Evolutionary conservation across 148 eudicot species (phyloP), one percentile per base, ranked within the genome.

Genomic region (Rhododendron williamsianum): DNA sequence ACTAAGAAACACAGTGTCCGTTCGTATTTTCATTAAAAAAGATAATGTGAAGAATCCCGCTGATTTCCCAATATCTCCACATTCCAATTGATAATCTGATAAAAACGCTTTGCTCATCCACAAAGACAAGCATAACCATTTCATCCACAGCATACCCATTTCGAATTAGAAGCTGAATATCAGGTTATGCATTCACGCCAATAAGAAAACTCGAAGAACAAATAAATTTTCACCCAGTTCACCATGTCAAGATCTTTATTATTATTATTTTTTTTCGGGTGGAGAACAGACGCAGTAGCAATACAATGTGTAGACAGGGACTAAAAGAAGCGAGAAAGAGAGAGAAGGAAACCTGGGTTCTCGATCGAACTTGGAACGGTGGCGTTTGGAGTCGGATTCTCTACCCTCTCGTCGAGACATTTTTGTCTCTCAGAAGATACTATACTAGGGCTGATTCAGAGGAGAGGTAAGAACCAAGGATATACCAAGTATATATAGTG

Each of bases 281-380:
- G 7, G 25, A 38, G n/a, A 54, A 67, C 19, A 41, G 19, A 2
- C 78, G 6, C 85, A 46, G 6, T 21, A 1, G 27, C 4, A 54
- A n/a, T 1, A 43, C 3, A 23, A 65, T 8, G 9, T 19, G 33
- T 65, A n/a, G 25, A 63, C 13, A 35, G 15, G 8, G 15, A 33
- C 15, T 36, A 33, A 36, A 2, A 6, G 49, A 19, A 49, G n/a
- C 25, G 58, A 46, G 35, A 15, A 52, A 49, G 21, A 73, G 76
- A 80, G 54, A 80, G 74, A 63, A 69, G 33, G 76, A 60, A 58
- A 93, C 95, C 95, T 93, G 86, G 93, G 92, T 58, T 90, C 91
- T n/a, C 92, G 90, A 84, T 93, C 94, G 86, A 87, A 93, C 46
- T 89, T 85, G 76, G 95, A 93, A 86, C 90, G 93, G 84, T 88